These are phyloP conservation scores for Papiliotrema fonsecae DNA, from an alignment of 1,284 basidiomycete species.

Conservation along the genomic window DNA sequence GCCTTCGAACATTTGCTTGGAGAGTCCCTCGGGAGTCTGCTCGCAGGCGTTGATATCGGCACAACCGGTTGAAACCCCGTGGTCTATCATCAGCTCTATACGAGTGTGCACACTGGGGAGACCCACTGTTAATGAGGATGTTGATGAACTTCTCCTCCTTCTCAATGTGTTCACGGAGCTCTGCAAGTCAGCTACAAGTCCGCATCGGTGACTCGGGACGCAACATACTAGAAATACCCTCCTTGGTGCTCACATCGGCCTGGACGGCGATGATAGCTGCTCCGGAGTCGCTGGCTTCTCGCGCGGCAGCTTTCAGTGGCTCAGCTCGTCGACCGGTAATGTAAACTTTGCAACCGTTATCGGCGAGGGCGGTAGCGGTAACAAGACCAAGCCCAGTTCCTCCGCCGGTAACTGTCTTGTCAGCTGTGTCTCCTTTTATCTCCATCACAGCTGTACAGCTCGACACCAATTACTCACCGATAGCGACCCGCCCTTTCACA, in stretches of 20 bases:
- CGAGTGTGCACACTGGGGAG: not conserved
- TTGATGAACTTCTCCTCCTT: slow-evolving; percentile 38
- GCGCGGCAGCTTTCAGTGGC: slow-evolving; percentile 33
- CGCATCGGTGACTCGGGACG: no score
- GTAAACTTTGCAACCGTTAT: slow-evolving; percentile 43
- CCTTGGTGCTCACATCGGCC: slow-evolving; percentile 40
- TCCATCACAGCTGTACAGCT: not conserved
- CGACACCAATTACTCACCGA: slow-evolving; percentile 25
- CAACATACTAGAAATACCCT: slow-evolving; percentile 38
- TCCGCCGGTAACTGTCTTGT: slow-evolving; percentile 38
- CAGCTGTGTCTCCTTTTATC: no score
- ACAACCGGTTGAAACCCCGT: slow-evolving; percentile 36
- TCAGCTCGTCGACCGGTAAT: slow-evolving; percentile 42
- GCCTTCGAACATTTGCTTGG: slow-evolving; percentile 42
- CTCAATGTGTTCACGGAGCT: slow-evolving; percentile 25
- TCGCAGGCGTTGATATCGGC: slow-evolving; percentile 29
- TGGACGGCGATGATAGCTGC: slow-evolving; percentile 37
- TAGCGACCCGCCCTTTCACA: slow-evolving; percentile 38
- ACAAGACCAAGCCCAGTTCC: slow-evolving; percentile 43
- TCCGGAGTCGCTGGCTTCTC: slow-evolving; percentile 21
- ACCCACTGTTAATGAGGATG: slow-evolving; percentile 36
- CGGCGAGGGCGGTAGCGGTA: slow-evolving; percentile 38
- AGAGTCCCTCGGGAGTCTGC: slow-evolving; percentile 40
- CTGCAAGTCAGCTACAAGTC: slow-evolving; percentile 17
- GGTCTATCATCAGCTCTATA: no score